Percentiles rank a stretch among this genome's conserved stretches.
Evolutionary conservation across 2,329 filamentous ascomycete species (phyloP).

Genomic region (Scedosporium apiospermum): DNA sequence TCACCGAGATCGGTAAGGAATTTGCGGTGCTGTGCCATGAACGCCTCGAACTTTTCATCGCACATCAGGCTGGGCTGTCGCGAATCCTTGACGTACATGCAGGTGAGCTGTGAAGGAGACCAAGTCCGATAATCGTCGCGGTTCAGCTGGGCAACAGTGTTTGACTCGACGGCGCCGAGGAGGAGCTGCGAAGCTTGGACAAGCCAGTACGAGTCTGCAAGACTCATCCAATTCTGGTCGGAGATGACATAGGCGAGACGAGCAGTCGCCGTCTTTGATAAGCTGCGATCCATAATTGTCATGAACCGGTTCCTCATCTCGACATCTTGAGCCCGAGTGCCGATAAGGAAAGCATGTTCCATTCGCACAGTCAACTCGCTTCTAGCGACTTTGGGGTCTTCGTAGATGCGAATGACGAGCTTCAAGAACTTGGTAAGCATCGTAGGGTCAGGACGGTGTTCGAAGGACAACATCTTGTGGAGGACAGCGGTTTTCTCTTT

Average conservation of each 20-base stretch:
- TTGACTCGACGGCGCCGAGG: constrained; percentile 82
- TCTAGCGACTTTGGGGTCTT: constrained; percentile 88
- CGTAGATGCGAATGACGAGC: constrained; percentile 94
- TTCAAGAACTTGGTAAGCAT: constrained; percentile 91
- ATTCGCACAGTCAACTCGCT: constrained; percentile 94
- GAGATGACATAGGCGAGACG: constrained; percentile 82
- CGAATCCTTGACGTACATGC: constrained; percentile 61
- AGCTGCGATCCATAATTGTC: constrained; percentile 86
- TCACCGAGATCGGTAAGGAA: constrained; percentile 79
- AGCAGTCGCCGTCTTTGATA: constrained; percentile 85
- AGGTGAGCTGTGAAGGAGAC: constrained; percentile 63
- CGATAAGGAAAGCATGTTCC: constrained; percentile 96
- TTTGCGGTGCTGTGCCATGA: constrained; percentile 70
- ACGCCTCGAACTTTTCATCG: constrained; percentile 71
- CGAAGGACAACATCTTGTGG: constrained; percentile 98
- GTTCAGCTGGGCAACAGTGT: constrained; percentile 67
- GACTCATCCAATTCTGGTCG: constrained; percentile 93
- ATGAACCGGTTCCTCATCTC: constrained; percentile 97
- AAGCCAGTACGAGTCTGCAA: constrained; percentile 94
- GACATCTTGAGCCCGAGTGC: constrained; percentile 84
- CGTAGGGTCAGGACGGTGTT: constrained; percentile 70
- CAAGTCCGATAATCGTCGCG: constrained; percentile 74
- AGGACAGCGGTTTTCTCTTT: constrained; percentile 98
- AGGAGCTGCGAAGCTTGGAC: constrained; percentile 90
- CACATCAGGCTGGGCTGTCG: constrained; percentile 58